Evolutionary conservation across 176 grass and related monocot species (phyloP).

Genomic region (Luzula sylvatica): DNA sequence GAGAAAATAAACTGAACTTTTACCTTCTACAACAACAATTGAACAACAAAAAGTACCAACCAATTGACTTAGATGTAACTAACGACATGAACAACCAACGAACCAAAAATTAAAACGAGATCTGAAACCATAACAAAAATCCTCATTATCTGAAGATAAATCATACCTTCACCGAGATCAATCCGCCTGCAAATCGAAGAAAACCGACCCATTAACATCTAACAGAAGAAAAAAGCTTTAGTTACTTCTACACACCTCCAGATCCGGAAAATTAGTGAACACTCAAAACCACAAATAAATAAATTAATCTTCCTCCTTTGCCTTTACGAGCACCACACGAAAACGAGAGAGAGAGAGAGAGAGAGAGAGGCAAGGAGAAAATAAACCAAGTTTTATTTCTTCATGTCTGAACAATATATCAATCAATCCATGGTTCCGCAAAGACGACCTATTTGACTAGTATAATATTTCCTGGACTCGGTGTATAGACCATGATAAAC

Average conservation of each 20-base stretch:
- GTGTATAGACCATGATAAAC: background rate
- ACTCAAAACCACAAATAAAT: background rate
- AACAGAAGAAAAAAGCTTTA: constrained; percentile 1
- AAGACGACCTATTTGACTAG: constrained; percentile 12
- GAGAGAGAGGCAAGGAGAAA: background rate
- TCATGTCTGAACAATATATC: constrained; percentile 5
- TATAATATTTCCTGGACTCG: background rate
- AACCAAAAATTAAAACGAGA: constrained; percentile 5
- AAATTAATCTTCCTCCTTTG: background rate
- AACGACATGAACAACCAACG: background rate
- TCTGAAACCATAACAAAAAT: constrained; percentile 12
- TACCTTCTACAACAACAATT: background rate
- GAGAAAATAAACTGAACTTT: background rate
- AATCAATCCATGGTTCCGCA: constrained; percentile 2
- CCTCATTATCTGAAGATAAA: background rate
- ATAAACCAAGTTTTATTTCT: background rate
- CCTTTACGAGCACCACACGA: background rate
- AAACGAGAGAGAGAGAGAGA: background rate
- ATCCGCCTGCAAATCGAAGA: background rate
- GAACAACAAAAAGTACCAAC: background rate
- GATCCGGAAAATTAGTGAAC: constrained; percentile 6
- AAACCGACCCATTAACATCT: constrained; percentile 8
- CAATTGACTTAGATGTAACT: constrained; percentile 13
- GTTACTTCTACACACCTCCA: constrained; percentile 4
- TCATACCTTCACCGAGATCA: constrained; percentile 21